A percentile compares a stretch with the other conserved stretches of the same genome.
phyloP scores from a whole-genome alignment of 192 early-diverging fungal species.

The Backusella luteola region DNA sequence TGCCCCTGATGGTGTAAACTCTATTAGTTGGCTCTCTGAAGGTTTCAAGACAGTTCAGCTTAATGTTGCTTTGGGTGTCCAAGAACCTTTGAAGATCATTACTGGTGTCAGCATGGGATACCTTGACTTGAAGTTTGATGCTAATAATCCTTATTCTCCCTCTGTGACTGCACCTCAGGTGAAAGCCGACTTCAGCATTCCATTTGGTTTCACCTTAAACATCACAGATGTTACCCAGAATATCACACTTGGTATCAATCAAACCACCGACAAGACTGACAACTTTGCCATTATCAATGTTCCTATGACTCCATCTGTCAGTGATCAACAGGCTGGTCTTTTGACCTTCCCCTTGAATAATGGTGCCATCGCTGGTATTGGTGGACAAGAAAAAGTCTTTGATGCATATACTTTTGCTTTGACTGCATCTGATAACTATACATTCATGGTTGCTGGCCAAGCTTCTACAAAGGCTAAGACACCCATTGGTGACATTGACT shows the following conservation, averaged over 20 bases:
- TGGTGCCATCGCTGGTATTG: slow-evolving; percentile 41
- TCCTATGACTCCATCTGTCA: slow-evolving; percentile 31
- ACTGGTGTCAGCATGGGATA: slow-evolving; percentile 44
- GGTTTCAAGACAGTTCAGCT: slow-evolving; percentile 50
- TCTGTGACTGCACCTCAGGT: slow-evolving; percentile 41
- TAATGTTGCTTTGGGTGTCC: slow-evolving; percentile 44
- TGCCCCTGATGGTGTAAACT: slow-evolving; percentile 46
- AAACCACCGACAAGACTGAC: slow-evolving; percentile 9
- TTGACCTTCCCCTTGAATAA: slow-evolving; percentile 46
- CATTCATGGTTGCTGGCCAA: slow-evolving; percentile 44
- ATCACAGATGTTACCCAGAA: slow-evolving; percentile 53
- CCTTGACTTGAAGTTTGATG: slow-evolving; percentile 51
- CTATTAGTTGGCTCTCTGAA: slow-evolving; percentile 44
- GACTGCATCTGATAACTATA: slow-evolving; percentile 33
- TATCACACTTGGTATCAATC: slow-evolving; percentile 39
- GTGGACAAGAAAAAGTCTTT: slow-evolving; percentile 44
- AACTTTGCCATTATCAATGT: slow-evolving; percentile 20
- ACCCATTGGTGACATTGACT: slow-evolving; percentile 50
- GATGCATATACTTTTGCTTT: slow-evolving; percentile 47
- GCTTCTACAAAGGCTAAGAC: slow-evolving; percentile 50
- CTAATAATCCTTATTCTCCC: slow-evolving; percentile 47
- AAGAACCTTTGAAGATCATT: slow-evolving; percentile 46
- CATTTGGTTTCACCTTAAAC: slow-evolving; percentile 57
- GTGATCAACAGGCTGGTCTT: slow-evolving; percentile 36
- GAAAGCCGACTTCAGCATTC: slow-evolving; percentile 48